Percentiles rank a stretch among this genome's conserved stretches.
phyloP scores from a whole-genome alignment of 805 yeast genomes.

The Pichia thaimueangensis region DNA sequence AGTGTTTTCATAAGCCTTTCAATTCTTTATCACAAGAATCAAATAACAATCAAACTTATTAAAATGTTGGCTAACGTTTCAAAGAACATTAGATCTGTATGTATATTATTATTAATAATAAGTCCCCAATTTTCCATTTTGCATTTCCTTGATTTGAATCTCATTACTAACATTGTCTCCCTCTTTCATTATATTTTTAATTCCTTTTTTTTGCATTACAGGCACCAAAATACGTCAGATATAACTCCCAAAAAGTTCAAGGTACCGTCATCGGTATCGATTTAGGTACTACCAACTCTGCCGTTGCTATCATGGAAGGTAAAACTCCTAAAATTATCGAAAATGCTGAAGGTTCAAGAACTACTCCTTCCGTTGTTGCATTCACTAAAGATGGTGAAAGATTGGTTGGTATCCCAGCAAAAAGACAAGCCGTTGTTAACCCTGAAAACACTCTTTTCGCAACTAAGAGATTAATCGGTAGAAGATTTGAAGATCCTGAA shows the following conservation, averaged over 20 bases:
- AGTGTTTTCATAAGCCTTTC: neutral
- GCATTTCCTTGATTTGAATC: too few species aligned
- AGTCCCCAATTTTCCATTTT: too few species aligned
- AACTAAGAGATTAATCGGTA: constrained; percentile 74
- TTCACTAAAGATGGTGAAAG: constrained; percentile 42
- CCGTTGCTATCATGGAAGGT: constrained; percentile 71
- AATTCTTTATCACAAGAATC: too few species aligned
- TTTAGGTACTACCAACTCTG: constrained; percentile 81
- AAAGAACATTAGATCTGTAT: constrained; percentile 29
- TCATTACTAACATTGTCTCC: too few species aligned
- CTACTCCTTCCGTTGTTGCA: constrained; percentile 78
- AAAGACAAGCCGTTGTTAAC: constrained; percentile 69
- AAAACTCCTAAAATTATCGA: constrained; percentile 60
- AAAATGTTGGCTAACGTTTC: constrained; percentile 30
- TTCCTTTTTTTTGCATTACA: too few species aligned
- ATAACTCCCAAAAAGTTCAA: constrained; percentile 30
- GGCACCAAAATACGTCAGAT: constrained; percentile 27
- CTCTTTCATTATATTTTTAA: too few species aligned
- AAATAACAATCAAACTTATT: too few species aligned
- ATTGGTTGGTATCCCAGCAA: constrained; percentile 65
- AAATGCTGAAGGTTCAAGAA: constrained; percentile 71
- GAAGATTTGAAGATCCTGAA: constrained; percentile 61
- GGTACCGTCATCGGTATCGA: constrained; percentile 70
- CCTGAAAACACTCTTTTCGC: constrained; percentile 76
- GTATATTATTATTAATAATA: too few species aligned